Evolutionary conservation across 2,329 filamentous ascomycete species (phyloP), one percentile per base, ranked within the genome.

Genomic region (Ascochyta viciae-villosae): DNA sequence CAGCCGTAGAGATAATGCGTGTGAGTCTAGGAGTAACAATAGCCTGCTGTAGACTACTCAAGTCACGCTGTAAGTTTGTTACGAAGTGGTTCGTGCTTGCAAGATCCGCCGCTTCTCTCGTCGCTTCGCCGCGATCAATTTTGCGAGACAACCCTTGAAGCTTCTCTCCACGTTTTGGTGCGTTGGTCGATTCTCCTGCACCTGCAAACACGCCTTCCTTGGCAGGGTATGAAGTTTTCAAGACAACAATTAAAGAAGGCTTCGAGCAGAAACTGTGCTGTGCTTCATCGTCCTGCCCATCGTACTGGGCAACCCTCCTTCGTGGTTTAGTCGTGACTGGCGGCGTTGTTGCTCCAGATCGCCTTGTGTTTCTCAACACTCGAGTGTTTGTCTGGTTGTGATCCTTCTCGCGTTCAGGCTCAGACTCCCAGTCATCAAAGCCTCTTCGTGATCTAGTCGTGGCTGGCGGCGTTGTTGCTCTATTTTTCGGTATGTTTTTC

Each of bases 41-140:
- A n/a, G 33, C 12, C 4, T 44, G 24, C 24, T 33, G 29, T 7
- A 50, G 37, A 13, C 15, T 3, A n/a, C 12, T 23, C 10, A 47
- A 35, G 4, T 56, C 47, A 6, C 24, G 37, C 31, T 39, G 16
- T 31, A 56, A 47, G 5, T 47, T 56, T 6, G 19, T n/a, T 1
- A 47, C 15, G 13, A n/a, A n/a, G 1, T 23, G 13, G 2, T 9
- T 27, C 26, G 48, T 56, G 2, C 10, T 42, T 29, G n/a, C n/a
- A 9, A 10, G 10, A 1, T 48, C 38, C 16, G n/a, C 31, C 9
- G 31, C 41, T 13, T 33, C 29, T n/a, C 13, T 16, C 9, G 2
- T 35, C 13, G 31, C 10, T 12, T 43, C 33, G 15, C 26, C 16
- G 10, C 2, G 4, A n/a, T 22, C 26, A 40, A 2, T 2, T 10